Base-by-base conservation (phyloP, 2,329 filamentous ascomycete species). In the Mycogone perniciosa region DNA sequence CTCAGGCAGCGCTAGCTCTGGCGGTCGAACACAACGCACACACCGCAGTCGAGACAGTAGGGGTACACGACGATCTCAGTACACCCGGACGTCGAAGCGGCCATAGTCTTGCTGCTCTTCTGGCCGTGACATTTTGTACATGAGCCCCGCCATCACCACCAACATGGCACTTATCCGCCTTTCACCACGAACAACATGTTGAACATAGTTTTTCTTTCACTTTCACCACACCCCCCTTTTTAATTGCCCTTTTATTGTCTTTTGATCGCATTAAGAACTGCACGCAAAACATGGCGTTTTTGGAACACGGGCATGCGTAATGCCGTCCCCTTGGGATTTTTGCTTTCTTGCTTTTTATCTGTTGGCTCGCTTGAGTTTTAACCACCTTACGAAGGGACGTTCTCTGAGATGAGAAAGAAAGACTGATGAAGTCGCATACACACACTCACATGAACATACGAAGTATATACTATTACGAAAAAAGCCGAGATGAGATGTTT, bases 1-100 rank as follows among this genome's bases (percentile, higher is more conserved):
- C 33, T 45, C 52, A 74, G 75, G 72, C 62, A 77, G 74, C 59
- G 64, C 66, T 45, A 76, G 73, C 62, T 73, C 72, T 26, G 73
- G 71, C 45, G 67, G 70, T 59, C 68, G 73, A 62, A 75, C 67
- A 30, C 20, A 20, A 20, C 60, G 60, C 33, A 67, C 60, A 41
- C 60, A 64, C 35, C 62, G 63, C 35, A 66, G 65, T 30, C 59
- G 64, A 48, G 61, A 62, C 35, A 67, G 63, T 48, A 62, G 67
- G 27, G 60, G 60, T 31, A 48, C 58, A 27, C 61, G 60, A 56
- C 67, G 67, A 54, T 67, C 65, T n/a, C 58, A 65, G 44, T 65
- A 68, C 57, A 63, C 60, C 31, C 62, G 61, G 46, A 58, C 59
- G 10, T 50, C 56, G 45, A 54, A 53, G 49, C 53, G 56, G 54